These are phyloP conservation scores for Fusarium luffae DNA, from an alignment of 2,329 filamentous ascomycete species.

Conservation along the genomic window DNA sequence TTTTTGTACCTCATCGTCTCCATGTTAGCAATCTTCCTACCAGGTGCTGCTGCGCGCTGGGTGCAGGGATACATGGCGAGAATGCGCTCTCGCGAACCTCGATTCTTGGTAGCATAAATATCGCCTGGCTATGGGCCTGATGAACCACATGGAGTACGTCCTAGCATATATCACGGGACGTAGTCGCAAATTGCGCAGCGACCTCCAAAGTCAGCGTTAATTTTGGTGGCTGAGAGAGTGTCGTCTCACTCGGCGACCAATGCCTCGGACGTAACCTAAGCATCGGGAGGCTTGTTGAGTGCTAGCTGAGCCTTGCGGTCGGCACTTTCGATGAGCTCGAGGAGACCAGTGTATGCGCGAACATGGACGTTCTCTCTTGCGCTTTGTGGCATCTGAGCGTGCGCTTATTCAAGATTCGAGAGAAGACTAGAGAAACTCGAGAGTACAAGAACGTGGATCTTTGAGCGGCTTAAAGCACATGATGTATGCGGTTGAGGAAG, in stretches of 20 bases:
- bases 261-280: not conserved
- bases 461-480: not conserved
- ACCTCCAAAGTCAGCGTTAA: too few species aligned
- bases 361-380: not conserved
- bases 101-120: too few species aligned
- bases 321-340: not conserved
- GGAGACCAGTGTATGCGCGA: not conserved
- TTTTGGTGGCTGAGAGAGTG: too few species aligned
- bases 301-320: not conserved
- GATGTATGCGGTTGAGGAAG: not conserved
- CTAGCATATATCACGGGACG: too few species aligned
- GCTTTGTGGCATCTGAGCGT: not conserved
- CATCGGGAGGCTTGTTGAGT: not conserved
- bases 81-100: too few species aligned
- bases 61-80: too few species aligned
- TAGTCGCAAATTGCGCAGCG: too few species aligned
- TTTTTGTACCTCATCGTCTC: too few species aligned
- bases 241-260: not conserved
- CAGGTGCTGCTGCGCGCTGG: too few species aligned
- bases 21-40: too few species aligned
- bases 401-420: not conserved
- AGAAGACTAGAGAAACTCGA: not conserved
- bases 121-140: too few species aligned
- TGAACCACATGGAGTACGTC: too few species aligned
- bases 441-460: not conserved